Base-by-base conservation (phyloP, 2,329 filamentous ascomycete species). In the Colletotrichum brevisporum region DNA sequence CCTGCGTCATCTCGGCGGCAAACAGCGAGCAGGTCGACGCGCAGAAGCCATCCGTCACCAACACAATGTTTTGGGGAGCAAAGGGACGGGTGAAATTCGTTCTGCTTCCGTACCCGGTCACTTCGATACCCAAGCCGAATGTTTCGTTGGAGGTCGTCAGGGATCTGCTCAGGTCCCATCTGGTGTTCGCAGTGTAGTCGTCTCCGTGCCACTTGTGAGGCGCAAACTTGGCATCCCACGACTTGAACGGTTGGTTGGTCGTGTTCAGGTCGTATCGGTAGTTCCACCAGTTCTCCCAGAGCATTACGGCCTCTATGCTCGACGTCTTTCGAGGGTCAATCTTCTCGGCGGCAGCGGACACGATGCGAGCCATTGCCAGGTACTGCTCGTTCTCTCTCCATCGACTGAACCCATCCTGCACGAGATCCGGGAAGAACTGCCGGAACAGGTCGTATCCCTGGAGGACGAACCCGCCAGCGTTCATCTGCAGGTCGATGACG, bases 391-490 rank as follows among this genome's bases (percentile, higher is more conserved):
- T 78, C 24, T 77, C 75, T 51, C 80, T 79, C 81, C 81, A 82
- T 21, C 78, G 79, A 15, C 77, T 80, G 24, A 67, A 57, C 72
- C 71, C 81, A 71, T 70, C 85, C 63, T 70, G 76, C 71, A 72
- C 79, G 70, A 69, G 80, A 60, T 87, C 82, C 4, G 75, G 75
- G 63, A 89, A 86, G 2, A 90, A 81, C 73, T 84, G 76, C 55
- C 86, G 85, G 78, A 90, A 89, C 26, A 90, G 80, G 74, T 89
- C 87, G 71, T 88, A 87, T 12, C 85, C 87, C 39, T 86, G 82
- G 16, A 89, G 75, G 51, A 90, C 85, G 12, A 82, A 83, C 16
- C 89, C 89, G 45, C 89, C 89, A 4, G 83, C 84, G 71, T 91
- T 91, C 54, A 82, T 83, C 9, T 50, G 84, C 10, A 90, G 77